Percentiles rank a stretch among this genome's conserved stretches.
Conservation (phyloP, 345 rosid species). For the Psidium guajava region DNA sequence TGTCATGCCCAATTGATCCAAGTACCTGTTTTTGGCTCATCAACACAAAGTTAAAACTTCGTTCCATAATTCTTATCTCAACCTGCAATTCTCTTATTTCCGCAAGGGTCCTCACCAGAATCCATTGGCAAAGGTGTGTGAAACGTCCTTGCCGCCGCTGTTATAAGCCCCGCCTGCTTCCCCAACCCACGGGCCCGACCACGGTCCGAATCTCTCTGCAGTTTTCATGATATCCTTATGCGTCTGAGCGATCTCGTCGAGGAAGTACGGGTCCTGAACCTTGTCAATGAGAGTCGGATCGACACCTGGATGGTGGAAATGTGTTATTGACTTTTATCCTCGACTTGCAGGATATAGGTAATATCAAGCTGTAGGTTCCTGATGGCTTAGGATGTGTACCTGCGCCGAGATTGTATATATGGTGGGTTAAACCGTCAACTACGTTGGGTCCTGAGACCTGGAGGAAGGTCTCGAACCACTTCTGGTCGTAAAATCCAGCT, state of each 20-base stretch:
- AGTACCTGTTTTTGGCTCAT: slow-evolving; percentile 19
- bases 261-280: slow-evolving; percentile 42
- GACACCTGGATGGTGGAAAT: slow-evolving; percentile 18
- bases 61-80: neutral
- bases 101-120: slow-evolving; percentile 27
- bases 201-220: slow-evolving; percentile 24
- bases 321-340: neutral
- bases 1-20: slow-evolving; percentile 62
- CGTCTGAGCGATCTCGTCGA: slow-evolving; percentile 34
- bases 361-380: neutral
- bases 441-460: slow-evolving; percentile 27
- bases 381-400: slow-evolving; percentile 10
- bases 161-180: slow-evolving; percentile 68
- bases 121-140: slow-evolving; percentile 42
- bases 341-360: neutral
- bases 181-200: slow-evolving; percentile 53
- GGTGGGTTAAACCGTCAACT: slow-evolving; percentile 45
- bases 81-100: neutral
- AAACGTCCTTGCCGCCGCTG: slow-evolving; percentile 56
- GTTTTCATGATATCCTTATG: slow-evolving; percentile 13
- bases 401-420: slow-evolving; percentile 53
- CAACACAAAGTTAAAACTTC: neutral
- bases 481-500: slow-evolving; percentile 40
- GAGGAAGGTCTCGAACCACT: slow-evolving; percentile 39
- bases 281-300: slow-evolving; percentile 24